Percentiles rank a stretch among this genome's conserved stretches.
Conservation (phyloP, 257 asterid species). For the Scutellaria galericulata region DNA sequence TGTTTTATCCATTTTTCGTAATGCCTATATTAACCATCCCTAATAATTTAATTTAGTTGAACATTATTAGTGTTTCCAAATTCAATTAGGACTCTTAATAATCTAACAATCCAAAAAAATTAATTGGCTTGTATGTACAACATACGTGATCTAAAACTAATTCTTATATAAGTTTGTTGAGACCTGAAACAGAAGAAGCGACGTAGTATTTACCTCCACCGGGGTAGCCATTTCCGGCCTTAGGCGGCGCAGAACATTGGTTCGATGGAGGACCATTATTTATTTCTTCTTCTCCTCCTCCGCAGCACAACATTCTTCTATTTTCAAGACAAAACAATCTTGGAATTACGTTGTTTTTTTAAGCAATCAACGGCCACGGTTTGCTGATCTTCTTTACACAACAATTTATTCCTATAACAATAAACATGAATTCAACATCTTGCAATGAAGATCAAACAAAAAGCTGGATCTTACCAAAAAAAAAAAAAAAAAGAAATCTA, state of each 20-base stretch:
- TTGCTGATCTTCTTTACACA: slow-evolving; percentile 15
- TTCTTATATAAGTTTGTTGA: not conserved
- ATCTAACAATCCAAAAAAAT: too few relatives aligned
- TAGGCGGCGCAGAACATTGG: slow-evolving; percentile 70
- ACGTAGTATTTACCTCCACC: slow-evolving; percentile 1
- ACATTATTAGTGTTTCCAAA: not conserved
- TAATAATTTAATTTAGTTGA: too few relatives aligned
- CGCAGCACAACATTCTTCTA: slow-evolving; percentile 74
- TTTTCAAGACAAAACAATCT: too few relatives aligned
- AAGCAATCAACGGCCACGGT: not conserved
- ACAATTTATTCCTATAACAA: slow-evolving; percentile 20
- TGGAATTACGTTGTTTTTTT: not conserved
- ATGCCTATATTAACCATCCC: too few relatives aligned
- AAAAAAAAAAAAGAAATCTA: too few relatives aligned
- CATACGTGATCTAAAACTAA: too few relatives aligned
- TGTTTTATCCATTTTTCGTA: too few relatives aligned
- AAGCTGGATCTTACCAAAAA: too few relatives aligned
- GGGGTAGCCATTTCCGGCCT: slow-evolving; percentile 58
- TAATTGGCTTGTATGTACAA: too few relatives aligned
- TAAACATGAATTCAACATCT: not conserved
- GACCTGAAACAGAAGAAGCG: not conserved
- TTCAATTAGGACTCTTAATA: too few relatives aligned
- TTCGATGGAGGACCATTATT: slow-evolving; percentile 63
- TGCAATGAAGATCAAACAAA: not conserved
- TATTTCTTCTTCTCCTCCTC: slow-evolving; percentile 81